Evolutionary conservation across 2,329 filamentous ascomycete species (phyloP), one percentile per base, ranked within the genome.

Genomic region (Aspergillus caelatus): DNA sequence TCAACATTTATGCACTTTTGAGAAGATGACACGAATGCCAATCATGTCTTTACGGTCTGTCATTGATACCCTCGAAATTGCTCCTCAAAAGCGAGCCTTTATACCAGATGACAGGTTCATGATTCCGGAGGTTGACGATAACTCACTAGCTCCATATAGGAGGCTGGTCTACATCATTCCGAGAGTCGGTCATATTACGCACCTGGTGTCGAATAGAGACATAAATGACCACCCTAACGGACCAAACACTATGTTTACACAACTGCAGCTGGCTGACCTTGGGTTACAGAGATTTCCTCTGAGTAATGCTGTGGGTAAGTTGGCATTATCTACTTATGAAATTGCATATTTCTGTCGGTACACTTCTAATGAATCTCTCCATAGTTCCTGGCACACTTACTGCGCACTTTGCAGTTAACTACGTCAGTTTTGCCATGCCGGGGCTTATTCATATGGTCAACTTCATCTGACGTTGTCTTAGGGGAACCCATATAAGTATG

Each of bases 401-500:
- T 1, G 75, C 78, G 1, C 82, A 85, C 46, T 85, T 84, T 65
- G 71, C 76, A 0, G 79, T 80, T 16, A 85, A 86, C 69, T 84
- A 80, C 65, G 80, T 81, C 66, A 67, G 78, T 65, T 26, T 26
- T 26, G 26, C 26, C 26, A 4, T 26, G 26, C 4, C 26, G 26
- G 26, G 26, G 26, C 4, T 26, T 21, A 6, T 14, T 19, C 1
- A 8, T 26, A 12, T 32, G 10, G 21, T 16, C 5, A 2, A 19
- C 8, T 30, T 7, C 4, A 12, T 57, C 56, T 71, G 21, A 69
- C 56, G 32, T 26, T 57, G 14, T 16, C 34, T 23, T 41, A 84
- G 77, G 86, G 86, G 3, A 84, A 86, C 80, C 85, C 84, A 0
- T 88, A 88, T 71, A 87, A 88, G 63, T 88, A 85, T 70, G 78